A percentile compares a stretch with the other conserved stretches of the same genome.
Evolutionary conservation across 2,329 filamentous ascomycete genomes (phyloP).

Genomic region (Monosporascus sp.): DNA sequence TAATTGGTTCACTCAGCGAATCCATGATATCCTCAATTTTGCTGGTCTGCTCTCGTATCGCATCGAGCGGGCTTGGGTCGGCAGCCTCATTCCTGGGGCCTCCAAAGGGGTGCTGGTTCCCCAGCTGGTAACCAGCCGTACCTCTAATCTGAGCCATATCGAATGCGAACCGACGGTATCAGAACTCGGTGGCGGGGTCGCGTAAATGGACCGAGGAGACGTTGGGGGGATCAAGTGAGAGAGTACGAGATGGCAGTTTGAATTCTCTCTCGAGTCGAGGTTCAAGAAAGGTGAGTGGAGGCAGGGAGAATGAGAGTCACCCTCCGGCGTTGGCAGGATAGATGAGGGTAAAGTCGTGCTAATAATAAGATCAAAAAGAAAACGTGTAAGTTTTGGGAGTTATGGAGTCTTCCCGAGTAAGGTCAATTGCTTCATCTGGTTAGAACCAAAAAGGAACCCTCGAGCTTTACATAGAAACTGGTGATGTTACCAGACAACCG

Average conservation of each 20-base stretch:
- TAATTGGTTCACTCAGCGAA: constrained; percentile 80
- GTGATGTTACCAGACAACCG: constrained; percentile 25
- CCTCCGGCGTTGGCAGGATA: too few species aligned
- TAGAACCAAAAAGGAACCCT: neutral
- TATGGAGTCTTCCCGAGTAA: neutral
- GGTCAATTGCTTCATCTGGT: constrained; percentile 1
- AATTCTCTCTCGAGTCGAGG: too few species aligned
- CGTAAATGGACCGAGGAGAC: neutral
- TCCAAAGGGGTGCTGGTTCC: constrained; percentile 67
- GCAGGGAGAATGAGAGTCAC: too few species aligned
- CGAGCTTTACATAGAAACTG: constrained; percentile 6
- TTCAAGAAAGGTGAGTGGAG: too few species aligned
- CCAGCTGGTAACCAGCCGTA: constrained; percentile 78
- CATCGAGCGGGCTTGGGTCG: constrained; percentile 75
- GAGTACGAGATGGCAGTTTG: too few species aligned
- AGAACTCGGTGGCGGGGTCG: neutral
- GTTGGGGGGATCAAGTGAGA: neutral
- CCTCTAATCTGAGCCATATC: constrained; percentile 49
- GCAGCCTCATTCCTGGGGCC: constrained; percentile 55
- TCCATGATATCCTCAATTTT: constrained; percentile 96
- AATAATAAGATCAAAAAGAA: neutral
- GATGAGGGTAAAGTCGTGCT: neutral
- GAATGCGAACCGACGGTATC: neutral
- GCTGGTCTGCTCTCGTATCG: constrained; percentile 90
- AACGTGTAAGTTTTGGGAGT: constrained; percentile 2